Evolutionary conservation across 2,329 filamentous ascomycete species (phyloP), one percentile per base, ranked within the genome.

Genomic region (Xylariales sp.): DNA sequence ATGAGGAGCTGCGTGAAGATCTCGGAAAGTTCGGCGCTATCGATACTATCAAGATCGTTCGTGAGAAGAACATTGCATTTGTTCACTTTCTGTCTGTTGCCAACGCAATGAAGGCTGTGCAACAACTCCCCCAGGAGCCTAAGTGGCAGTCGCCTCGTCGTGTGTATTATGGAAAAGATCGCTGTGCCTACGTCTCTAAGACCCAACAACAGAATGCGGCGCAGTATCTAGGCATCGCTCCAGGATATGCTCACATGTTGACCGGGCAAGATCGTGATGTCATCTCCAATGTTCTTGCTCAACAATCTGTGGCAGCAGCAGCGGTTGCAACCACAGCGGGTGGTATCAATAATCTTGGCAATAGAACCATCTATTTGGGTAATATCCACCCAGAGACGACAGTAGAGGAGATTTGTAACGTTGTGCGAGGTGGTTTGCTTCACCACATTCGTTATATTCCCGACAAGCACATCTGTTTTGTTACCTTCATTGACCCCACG

Each of bases 401-500:
- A 1, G 97, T 98, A 74, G 96, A 99, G 83, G 96, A 99, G 83
- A 99, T 99, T 79, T 99, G 96, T 87, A 99, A 99, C 78, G 96
- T 99, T 65, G 96, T 99, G 60, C 90, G 96, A 72, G 96, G 96
- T 67, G 96, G 96, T 75, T 87, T 99, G 72, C 86, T 99, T 75
- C 96, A 99, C 81, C 96, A 99, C 81, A 97, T 99, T 80, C 93
- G 96, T 74, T 99, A 98, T 82, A 99, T 99, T 75, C 96, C 96
- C 6, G 96, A 99, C 84, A 99, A 99, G 88, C 96, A 99, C 83
- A 99, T 99, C 75, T 99, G 96, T 86, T 99, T 99, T 78, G 96
- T 99, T 65, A 99, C 96, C 1, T 99, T 99, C 82, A 98, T 99
- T 80, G 96, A 99, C 78, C 96, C 96, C 8, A 99, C 96, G 30